These are phyloP conservation scores for Globisporangium apiculatum DNA, from an alignment of 352 stramenopile species.

Conservation along the genomic window DNA sequence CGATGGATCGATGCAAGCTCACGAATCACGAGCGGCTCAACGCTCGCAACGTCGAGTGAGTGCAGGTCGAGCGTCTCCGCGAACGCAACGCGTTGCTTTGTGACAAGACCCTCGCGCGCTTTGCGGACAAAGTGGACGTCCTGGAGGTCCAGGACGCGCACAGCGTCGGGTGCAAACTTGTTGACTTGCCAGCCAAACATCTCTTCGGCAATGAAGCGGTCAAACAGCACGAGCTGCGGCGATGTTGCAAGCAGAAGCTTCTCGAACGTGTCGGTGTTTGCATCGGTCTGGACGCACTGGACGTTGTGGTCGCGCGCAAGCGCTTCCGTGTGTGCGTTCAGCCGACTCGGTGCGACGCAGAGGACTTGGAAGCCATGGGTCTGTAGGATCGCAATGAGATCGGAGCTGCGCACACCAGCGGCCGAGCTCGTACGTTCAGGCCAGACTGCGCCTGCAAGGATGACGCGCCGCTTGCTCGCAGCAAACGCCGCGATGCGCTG, in stretches of 20 bases:
- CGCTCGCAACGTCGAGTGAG: constrained; percentile 24
- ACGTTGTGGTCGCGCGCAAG: constrained; percentile 40
- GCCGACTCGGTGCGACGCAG: constrained; percentile 67
- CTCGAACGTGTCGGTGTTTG: constrained; percentile 66
- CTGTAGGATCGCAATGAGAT: constrained; percentile 66
- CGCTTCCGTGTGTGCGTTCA: constrained; percentile 60
- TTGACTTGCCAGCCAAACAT: constrained; percentile 82
- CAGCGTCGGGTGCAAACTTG: constrained; percentile 67
- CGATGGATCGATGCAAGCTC: constrained; percentile 74
- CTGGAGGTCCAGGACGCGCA: constrained; percentile 89
- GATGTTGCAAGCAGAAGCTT: constrained; percentile 44
- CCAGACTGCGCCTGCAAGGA: constrained; percentile 72
- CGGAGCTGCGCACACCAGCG: constrained; percentile 76
- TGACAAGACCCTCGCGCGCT: constrained; percentile 73
- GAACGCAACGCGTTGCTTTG: constrained; percentile 38
- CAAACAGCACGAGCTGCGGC: constrained; percentile 72
- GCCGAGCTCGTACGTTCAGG: constrained; percentile 85
- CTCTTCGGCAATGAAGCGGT: constrained; percentile 80
- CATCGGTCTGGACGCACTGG: constrained; percentile 58
- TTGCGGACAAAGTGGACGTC: constrained; percentile 90
- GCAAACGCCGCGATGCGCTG: constrained; percentile 37
- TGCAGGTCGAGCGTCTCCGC: constrained; percentile 30
- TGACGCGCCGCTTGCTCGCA: constrained; percentile 55
- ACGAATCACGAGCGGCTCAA: constrained; percentile 66
- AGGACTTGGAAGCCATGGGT: constrained; percentile 57